Base-by-base conservation (phyloP, 371 early-diverging fungal genomes). In the Actinomucor elegans region DNA sequence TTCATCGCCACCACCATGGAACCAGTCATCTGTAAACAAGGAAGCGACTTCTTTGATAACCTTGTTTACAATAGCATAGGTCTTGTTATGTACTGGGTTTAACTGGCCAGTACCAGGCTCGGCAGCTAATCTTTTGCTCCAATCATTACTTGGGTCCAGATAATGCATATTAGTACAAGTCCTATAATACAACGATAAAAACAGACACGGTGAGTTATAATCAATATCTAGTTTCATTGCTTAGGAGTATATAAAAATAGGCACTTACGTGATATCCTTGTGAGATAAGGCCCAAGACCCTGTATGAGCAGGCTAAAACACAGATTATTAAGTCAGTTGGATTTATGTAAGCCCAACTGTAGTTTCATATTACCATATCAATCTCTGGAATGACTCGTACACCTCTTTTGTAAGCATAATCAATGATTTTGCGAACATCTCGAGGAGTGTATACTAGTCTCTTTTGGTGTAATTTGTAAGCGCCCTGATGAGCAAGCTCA, bases 101-200 rank as follows among this genome's bases (percentile, higher is more conserved):
- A 89, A 66, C 52, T 91, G 91, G 5, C 90, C 91, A 11, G 81
- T 76, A 2, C 87, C 86, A 10, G 90, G 90, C 48, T 88, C 84
- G 3, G 84, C 86, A 28, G 88, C 83, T 21, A 61, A 77, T 14
- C 71, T 69, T 17, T 74, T 57, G 24, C 59, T 69, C 81, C 86
- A 88, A 31, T 69, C 57, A 7, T 69, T 58, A 14, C 71, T 59
- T n/a, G 52, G 40, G 24, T 68, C 73, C n/a, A 73, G 51, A 43
- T 64, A 78, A 50, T 61, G 66, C 8, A 53, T 29, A 6, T 64
- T 71, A 2, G 69, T 41, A 14, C 78, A 78, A 8, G 78, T 77
- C 2, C 73, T 72, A 53, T 4, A 12, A 40, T 50, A n/a, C 28
- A 17, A 3, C 36, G 1, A 42, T 6, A 21, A 17, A 51, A 11